Percentiles rank a stretch among this genome's conserved stretches.
Evolutionary conservation across 1,139 yeast species (phyloP).

Genomic region (Trichomonascaceae sp.): DNA sequence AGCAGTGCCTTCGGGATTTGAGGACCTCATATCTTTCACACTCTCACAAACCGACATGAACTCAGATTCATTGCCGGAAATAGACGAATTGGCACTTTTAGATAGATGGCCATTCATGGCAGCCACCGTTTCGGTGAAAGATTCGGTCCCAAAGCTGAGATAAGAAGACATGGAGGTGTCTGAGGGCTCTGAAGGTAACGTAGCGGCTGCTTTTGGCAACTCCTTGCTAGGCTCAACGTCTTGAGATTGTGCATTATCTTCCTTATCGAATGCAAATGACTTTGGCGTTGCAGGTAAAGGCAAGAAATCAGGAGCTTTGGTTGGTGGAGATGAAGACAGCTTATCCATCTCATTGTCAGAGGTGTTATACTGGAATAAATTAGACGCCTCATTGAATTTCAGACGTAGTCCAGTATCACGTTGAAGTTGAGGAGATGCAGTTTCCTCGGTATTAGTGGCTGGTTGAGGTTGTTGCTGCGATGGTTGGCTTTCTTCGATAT

Average conservation of each 20-base stretch:
- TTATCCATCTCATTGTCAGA: slow-evolving; percentile 3
- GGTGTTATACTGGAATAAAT: slow-evolving; percentile 6
- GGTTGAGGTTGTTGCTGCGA: neutral
- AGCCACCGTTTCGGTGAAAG: neutral
- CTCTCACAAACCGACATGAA: slow-evolving; percentile 19
- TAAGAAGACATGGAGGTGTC: neutral
- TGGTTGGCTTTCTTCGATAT: neutral
- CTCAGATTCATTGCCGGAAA: slow-evolving; percentile 10
- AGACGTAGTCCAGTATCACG: neutral
- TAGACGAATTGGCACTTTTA: neutral
- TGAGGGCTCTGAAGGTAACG: neutral
- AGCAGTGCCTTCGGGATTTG: slow-evolving; percentile 8
- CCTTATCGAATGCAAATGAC: neutral
- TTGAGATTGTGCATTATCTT: neutral
- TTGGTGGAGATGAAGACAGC: slow-evolving; percentile 3
- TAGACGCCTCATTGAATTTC: slow-evolving; percentile 2
- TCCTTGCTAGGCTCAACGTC: neutral
- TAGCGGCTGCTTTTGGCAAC: neutral
- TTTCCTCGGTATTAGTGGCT: neutral
- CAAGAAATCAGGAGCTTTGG: slow-evolving; percentile 6
- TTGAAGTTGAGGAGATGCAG: neutral
- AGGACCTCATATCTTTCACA: slow-evolving; percentile 15
- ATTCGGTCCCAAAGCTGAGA: neutral
- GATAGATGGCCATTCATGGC: neutral
- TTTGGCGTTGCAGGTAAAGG: slow-evolving; percentile 8